Percentiles rank a stretch among this genome's conserved stretches.
Evolutionary conservation across 352 stramenopile species (phyloP).

Genomic region (Phytophthora constricta): DNA sequence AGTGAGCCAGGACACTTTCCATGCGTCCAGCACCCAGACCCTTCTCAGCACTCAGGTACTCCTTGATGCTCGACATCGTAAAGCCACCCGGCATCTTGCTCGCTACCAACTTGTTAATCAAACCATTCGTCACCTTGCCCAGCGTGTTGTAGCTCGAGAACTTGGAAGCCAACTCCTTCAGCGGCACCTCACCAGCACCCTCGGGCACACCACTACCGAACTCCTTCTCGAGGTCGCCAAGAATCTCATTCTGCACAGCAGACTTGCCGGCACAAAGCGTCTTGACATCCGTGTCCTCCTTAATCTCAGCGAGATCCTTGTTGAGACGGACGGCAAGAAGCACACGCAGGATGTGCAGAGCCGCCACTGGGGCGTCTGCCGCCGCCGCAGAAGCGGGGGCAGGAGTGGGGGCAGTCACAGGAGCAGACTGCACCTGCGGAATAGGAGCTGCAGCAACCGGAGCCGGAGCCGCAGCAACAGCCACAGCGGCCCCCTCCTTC

Average conservation of each 20-base stretch:
- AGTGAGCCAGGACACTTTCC: constrained; percentile 82
- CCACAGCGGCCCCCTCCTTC: constrained; percentile 40
- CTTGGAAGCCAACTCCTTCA: constrained; percentile 75
- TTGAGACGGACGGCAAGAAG: constrained; percentile 79
- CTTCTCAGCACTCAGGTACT: constrained; percentile 68
- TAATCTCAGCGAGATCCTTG: constrained; percentile 75
- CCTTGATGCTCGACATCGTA: constrained; percentile 80
- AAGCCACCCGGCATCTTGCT: constrained; percentile 89
- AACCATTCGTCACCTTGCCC: constrained; percentile 65
- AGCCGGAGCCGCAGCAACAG: constrained; percentile 38
- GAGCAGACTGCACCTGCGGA: constrained; percentile 27
- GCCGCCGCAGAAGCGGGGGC: constrained; percentile 23
- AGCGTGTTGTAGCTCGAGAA: constrained; percentile 76
- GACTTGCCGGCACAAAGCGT: constrained; percentile 85
- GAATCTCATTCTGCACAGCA: constrained; percentile 89
- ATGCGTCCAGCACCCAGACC: constrained; percentile 68
- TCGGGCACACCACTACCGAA: constrained; percentile 77
- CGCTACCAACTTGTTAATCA: constrained; percentile 81
- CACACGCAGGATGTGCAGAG: constrained; percentile 77
- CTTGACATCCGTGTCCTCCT: constrained; percentile 79
- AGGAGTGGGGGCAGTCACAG: constrained; percentile 20
- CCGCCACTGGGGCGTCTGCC: constrained; percentile 68
- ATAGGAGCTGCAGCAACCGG: constrained; percentile 28
- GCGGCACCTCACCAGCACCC: constrained; percentile 70
- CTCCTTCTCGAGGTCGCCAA: constrained; percentile 89